Conservation (phyloP, 2,329 filamentous ascomycete species). For the Thelonectria rubi region DNA sequence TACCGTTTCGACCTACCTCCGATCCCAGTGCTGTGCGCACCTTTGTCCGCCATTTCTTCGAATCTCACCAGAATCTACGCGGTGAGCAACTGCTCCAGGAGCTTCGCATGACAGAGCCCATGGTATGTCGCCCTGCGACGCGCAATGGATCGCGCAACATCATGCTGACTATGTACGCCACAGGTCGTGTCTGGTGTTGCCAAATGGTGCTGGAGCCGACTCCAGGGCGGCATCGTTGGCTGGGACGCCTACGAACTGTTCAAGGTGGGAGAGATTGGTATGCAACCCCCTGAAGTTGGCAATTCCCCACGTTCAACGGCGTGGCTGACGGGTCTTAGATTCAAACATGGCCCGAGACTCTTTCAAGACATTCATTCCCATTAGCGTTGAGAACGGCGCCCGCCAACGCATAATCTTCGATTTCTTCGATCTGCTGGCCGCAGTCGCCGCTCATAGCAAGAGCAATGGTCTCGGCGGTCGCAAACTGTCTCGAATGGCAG, state of each 20-base stretch:
- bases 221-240: constrained; percentile 89
- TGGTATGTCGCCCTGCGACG: constrained; percentile 67
- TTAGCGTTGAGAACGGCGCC: constrained; percentile 88
- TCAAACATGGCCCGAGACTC: constrained; percentile 91
- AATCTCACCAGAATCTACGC: constrained; percentile 67
- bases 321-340: constrained; percentile 63
- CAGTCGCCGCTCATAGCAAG: constrained; percentile 92
- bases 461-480: constrained; percentile 90
- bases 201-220: constrained; percentile 98
- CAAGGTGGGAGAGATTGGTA: constrained; percentile 91
- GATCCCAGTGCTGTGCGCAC: constrained; percentile 91
- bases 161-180: constrained; percentile 36
- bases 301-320: constrained; percentile 5
- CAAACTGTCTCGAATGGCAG: constrained; percentile 93
- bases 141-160: neutral
- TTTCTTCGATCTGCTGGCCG: constrained; percentile 93
- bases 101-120: constrained; percentile 89
- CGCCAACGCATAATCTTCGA: constrained; percentile 91
- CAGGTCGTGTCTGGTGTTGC: constrained; percentile 92
- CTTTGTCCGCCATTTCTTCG: constrained; percentile 94
- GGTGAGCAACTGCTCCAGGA: constrained; percentile 83
- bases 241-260: constrained; percentile 99
- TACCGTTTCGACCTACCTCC: constrained; percentile 93
- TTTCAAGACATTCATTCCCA: constrained; percentile 94
- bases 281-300: constrained; percentile 19